Base-by-base conservation (phyloP, 352 stramenopile genomes). In the Globisporangium alternatum region DNA sequence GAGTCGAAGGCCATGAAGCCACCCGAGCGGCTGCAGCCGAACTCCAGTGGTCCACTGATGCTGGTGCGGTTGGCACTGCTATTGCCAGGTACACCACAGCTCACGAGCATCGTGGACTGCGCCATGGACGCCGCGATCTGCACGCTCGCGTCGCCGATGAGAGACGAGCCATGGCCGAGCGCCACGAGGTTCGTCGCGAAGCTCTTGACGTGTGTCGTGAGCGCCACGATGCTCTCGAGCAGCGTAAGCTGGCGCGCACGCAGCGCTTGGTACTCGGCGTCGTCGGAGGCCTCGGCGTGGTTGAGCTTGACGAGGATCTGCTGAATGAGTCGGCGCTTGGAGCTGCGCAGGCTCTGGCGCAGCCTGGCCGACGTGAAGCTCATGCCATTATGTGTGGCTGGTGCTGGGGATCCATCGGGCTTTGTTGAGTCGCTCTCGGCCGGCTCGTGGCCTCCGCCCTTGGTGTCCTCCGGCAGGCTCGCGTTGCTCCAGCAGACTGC, bases 281-380 rank as follows among this genome's bases (percentile, higher is more conserved):
- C 75, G 30, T 77, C 73, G 2, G 72, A 79, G 1, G 56, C 53
- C 31, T 81, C 75, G 8, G 72, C 63, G 51, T 81, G 71, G 9
- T 75, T 72, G 25, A 83, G 48, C 60, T 81, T 79, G 35, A 76
- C 75, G 2, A 83, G 64, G 3, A 80, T 60, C 57, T 83, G 72
- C 52, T 83, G 75, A 47, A 83, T 75, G 30, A 83, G 64, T 12
- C 75, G 72, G 13, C 72, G 72, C 60, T 83, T 83, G 30, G 66
- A 65, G 49, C 66, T 71, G n/a, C 75, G 75, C 45, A 83, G 68
- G 25, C 51, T 70, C n/a, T 81, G 62, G 6, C 70, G 64, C 4
- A 83, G 60, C 44, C 71, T 51, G 45, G 31, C 33, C 15, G 62
- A 44, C 9, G 37, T 45, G 6, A 47, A 25, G 13, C 25, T 17